These are phyloP conservation scores for Erysimum cheiri DNA, from an alignment of 441 rosid species.

Conservation along the genomic window DNA sequence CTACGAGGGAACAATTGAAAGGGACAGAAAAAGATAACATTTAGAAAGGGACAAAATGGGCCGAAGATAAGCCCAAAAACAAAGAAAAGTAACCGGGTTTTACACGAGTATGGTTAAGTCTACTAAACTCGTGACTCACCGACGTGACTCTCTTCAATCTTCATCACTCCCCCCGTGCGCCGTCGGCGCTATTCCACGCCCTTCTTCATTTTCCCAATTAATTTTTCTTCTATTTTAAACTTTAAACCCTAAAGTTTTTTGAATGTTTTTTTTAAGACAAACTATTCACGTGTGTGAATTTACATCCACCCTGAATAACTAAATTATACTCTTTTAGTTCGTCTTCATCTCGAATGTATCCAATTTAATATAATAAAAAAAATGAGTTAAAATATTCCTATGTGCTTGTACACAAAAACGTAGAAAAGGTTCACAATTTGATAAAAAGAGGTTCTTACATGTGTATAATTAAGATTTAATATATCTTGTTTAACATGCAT, in stretches of 20 bases:
- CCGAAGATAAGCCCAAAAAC: conserved; percentile 18
- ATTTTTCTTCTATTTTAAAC: not conserved
- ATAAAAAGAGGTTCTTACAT: not conserved
- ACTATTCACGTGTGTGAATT: conserved; percentile 40
- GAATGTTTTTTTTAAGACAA: not conserved
- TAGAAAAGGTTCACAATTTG: conserved; percentile 1
- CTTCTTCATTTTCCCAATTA: conserved; percentile 29
- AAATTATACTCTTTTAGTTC: not conserved
- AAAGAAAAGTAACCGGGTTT: conserved; percentile 17
- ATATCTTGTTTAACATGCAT: conserved; percentile 7
- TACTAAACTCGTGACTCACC: conserved; percentile 43
- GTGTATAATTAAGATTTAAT: not conserved
- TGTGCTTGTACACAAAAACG: not conserved
- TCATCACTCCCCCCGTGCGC: conserved; percentile 28
- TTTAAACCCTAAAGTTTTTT: not conserved
- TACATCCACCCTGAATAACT: not conserved
- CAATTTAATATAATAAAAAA: not conserved
- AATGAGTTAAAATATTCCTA: not conserved
- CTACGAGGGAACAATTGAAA: conserved; percentile 13
- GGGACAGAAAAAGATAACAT: not conserved
- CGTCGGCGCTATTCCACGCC: conserved; percentile 41
- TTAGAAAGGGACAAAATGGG: no score
- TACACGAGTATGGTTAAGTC: not conserved
- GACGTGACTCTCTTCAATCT: conserved; percentile 34
- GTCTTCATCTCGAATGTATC: not conserved